A percentile compares a stretch with the other conserved stretches of the same genome.
Evolutionary conservation across 176 grass and related monocot genomes (phyloP).

Genomic region (Aegilops speltoides): DNA sequence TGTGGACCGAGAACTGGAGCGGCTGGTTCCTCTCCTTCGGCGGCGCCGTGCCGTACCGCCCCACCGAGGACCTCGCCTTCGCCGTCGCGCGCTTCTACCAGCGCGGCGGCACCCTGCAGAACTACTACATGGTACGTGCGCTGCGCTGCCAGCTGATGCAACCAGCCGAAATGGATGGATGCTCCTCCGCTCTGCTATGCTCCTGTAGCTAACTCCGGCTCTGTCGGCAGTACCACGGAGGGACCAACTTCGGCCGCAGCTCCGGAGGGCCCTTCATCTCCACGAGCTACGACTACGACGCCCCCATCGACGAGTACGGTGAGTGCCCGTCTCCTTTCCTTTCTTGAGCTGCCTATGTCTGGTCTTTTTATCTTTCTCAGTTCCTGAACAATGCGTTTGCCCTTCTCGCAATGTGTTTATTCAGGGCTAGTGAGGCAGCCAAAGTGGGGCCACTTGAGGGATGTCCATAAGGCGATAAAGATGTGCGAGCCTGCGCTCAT

Average conservation of each 20-base stretch:
- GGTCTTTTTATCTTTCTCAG: too few relatives aligned
- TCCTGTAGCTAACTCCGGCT: background rate
- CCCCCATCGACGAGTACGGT: constrained; percentile 98
- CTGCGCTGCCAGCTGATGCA: background rate
- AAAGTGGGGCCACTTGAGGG: constrained; percentile 95
- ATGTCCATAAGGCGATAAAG: constrained; percentile 95
- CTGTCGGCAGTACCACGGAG: constrained; percentile 75
- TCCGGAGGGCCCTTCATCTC: constrained; percentile 87
- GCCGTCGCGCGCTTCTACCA: constrained; percentile 91
- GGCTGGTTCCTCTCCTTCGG: constrained; percentile 98
- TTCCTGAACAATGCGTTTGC: background rate
- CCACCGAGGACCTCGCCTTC: constrained; percentile 87
- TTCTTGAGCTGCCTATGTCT: background rate
- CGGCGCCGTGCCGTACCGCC: constrained; percentile 81
- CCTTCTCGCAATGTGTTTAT: constrained; percentile 20
- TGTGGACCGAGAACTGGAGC: constrained; percentile 97
- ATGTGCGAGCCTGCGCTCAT: constrained; percentile 81
- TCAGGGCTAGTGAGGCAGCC: constrained; percentile 83
- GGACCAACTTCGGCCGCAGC: constrained; percentile 84
- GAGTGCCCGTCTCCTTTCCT: background rate
- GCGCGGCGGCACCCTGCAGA: constrained; percentile 97
- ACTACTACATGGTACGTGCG: constrained; percentile 92
- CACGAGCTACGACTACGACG: constrained; percentile 99
- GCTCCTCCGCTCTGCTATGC: background rate
- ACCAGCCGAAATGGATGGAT: background rate